Conservation (phyloP, 306 rosid species). For the Quillaja saponaria region DNA sequence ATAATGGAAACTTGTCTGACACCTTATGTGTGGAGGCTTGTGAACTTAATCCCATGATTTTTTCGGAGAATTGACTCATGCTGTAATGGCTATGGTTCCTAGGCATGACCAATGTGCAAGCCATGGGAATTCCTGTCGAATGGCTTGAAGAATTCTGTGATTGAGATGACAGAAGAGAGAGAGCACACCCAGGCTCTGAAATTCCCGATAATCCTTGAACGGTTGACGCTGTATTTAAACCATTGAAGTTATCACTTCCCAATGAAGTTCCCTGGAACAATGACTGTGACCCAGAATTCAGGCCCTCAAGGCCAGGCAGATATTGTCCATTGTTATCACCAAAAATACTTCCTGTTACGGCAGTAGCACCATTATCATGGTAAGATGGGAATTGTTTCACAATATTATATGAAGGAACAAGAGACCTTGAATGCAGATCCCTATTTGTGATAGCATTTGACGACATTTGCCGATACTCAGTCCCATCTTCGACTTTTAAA, state of each 20-base stretch:
- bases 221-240: constrained; percentile 48
- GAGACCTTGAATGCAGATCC: constrained; percentile 47
- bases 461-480: constrained; percentile 41
- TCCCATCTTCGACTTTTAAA: constrained; percentile 51
- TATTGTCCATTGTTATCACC: constrained; percentile 44
- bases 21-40: constrained; percentile 52
- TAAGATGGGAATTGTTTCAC: constrained; percentile 55
- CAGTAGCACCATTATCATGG: constrained; percentile 47
- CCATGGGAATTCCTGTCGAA: constrained; percentile 59
- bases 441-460: constrained; percentile 44
- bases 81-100: constrained; percentile 52
- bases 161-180: constrained; percentile 99
- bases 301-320: constrained; percentile 34
- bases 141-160: constrained; percentile 70
- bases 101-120: constrained; percentile 49
- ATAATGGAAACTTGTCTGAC: constrained; percentile 45
- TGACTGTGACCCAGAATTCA: constrained; percentile 42
- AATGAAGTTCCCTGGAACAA: constrained; percentile 39
- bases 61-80: constrained; percentile 50
- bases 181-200: constrained; percentile 78
- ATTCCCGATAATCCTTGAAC: constrained; percentile 56
- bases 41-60: constrained; percentile 54
- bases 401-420: constrained; percentile 34
- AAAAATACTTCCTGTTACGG: constrained; percentile 50
- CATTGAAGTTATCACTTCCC: constrained; percentile 63